These are phyloP conservation scores for Coemansia sp. DNA, from an alignment of 192 early-diverging fungal species.

Conservation along the genomic window DNA sequence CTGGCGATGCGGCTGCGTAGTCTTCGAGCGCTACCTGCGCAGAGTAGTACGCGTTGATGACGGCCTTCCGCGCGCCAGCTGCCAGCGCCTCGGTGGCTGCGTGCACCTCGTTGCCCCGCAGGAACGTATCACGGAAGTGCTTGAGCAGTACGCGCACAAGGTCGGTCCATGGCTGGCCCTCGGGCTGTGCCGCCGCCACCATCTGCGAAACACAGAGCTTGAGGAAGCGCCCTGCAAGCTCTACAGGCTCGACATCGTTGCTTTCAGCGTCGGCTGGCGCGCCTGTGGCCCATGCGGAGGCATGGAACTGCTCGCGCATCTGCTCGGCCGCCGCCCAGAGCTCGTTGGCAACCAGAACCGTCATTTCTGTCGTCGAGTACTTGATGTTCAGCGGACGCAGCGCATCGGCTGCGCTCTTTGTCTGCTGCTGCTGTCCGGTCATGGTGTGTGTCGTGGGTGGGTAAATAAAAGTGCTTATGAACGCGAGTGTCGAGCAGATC, in stretches of 20 bases:
- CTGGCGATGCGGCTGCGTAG: constrained; percentile 46
- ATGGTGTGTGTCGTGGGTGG: constrained; percentile 10
- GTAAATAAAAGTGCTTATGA: not conserved
- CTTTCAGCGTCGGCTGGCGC: constrained; percentile 58
- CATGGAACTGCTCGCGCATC: constrained; percentile 72
- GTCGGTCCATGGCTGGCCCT: constrained; percentile 61
- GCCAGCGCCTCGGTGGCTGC: constrained; percentile 63
- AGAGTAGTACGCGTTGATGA: constrained; percentile 77
- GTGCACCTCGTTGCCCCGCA: constrained; percentile 83
- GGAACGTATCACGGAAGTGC: constrained; percentile 71
- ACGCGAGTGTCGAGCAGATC: constrained; percentile 2
- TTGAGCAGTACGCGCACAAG: constrained; percentile 70
- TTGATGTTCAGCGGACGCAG: constrained; percentile 76
- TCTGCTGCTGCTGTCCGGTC: constrained; percentile 32
- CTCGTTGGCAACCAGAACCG: constrained; percentile 77
- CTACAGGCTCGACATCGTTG: constrained; percentile 63
- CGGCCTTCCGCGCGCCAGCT: constrained; percentile 57
- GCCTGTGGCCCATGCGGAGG: constrained; percentile 28
- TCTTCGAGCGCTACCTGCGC: constrained; percentile 66
- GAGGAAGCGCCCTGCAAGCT: constrained; percentile 71
- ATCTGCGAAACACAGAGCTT: constrained; percentile 60
- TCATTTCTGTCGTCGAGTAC: constrained; percentile 75
- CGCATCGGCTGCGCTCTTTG: constrained; percentile 49
- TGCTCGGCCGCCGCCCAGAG: constrained; percentile 89
- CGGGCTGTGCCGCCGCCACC: constrained; percentile 22